Conservation (phyloP, 345 rosid genomes). For the Bruguiera parviflora region DNA sequence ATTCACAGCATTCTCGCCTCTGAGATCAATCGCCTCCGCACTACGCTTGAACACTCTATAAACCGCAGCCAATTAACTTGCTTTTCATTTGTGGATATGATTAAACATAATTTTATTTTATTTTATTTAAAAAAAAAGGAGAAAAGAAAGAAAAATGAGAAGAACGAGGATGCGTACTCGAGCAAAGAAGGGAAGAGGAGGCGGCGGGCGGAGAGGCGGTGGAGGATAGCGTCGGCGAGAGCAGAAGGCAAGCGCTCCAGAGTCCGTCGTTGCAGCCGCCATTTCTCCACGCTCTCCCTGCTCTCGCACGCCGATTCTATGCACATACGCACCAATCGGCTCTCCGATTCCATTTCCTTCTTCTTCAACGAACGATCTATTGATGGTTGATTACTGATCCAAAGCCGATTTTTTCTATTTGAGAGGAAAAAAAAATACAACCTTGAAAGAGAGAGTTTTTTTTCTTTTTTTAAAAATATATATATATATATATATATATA, state of each 20-base stretch:
- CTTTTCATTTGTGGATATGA: not conserved
- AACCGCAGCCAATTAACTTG: not conserved
- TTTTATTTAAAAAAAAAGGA: not conserved
- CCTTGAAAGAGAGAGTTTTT: no score
- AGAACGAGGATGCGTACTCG: slow-evolving; percentile 41
- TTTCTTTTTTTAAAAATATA: no score
- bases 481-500: no score
- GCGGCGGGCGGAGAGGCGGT: slow-evolving; percentile 56
- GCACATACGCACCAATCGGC: slow-evolving; percentile 57
- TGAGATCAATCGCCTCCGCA: slow-evolving; percentile 64
- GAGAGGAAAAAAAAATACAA: no score
- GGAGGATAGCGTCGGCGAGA: slow-evolving; percentile 76
- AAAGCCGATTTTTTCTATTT: no score
- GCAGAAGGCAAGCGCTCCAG: slow-evolving; percentile 67
- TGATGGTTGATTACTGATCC: not conserved
- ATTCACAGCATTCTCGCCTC: slow-evolving; percentile 63
- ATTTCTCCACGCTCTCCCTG: slow-evolving; percentile 55
- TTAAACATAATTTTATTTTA: no score
- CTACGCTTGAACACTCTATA: slow-evolving; percentile 69
- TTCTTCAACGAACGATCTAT: not conserved
- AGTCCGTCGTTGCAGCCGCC: slow-evolving; percentile 76
- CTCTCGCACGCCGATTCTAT: slow-evolving; percentile 65
- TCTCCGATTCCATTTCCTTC: slow-evolving; percentile 33
- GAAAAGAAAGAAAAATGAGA: not conserved
- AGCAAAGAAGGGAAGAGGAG: slow-evolving; percentile 89